These are phyloP conservation scores for Pythium volutum DNA, from an alignment of 352 stramenopile genomes.

Conservation along the genomic window DNA sequence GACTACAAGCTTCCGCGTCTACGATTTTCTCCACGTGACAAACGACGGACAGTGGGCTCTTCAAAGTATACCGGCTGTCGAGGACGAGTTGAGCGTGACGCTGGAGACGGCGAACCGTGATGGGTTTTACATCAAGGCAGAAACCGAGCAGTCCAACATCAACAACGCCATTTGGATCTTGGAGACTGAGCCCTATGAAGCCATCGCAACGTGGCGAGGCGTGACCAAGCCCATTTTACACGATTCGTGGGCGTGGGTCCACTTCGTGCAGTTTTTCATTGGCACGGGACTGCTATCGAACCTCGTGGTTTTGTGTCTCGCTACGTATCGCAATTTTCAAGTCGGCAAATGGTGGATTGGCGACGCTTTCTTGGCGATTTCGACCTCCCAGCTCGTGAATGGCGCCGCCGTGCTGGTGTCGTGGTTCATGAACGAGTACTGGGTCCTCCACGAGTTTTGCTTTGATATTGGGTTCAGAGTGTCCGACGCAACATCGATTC, in stretches of 20 bases:
- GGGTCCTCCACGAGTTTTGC: slow-evolving; percentile 31
- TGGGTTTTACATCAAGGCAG: slow-evolving; percentile 15
- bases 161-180: background rate
- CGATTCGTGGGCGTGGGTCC: slow-evolving; percentile 51
- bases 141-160: slow-evolving; percentile 27
- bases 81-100: background rate
- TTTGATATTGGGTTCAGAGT: slow-evolving; percentile 30
- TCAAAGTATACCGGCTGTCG: background rate
- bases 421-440: slow-evolving; percentile 44
- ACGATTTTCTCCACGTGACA: slow-evolving; percentile 1
- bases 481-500: slow-evolving; percentile 8
- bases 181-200: slow-evolving; percentile 19
- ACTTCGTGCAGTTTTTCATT: slow-evolving; percentile 41
- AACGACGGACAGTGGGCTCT: background rate
- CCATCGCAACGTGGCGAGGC: slow-evolving; percentile 15
- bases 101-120: slow-evolving; percentile 4
- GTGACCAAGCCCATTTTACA: slow-evolving; percentile 24
- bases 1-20: background rate
- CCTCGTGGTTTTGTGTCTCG: background rate
- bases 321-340: slow-evolving; percentile 28
- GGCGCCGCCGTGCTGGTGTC: slow-evolving; percentile 33
- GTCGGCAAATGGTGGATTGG: slow-evolving; percentile 1
- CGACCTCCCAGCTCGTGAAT: slow-evolving; percentile 25
- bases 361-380: slow-evolving; percentile 7
- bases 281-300: slow-evolving; percentile 12